Evolutionary conservation across 1,284 basidiomycete species (phyloP).

Genomic region (Cutaneotrichosporon sp.): DNA sequence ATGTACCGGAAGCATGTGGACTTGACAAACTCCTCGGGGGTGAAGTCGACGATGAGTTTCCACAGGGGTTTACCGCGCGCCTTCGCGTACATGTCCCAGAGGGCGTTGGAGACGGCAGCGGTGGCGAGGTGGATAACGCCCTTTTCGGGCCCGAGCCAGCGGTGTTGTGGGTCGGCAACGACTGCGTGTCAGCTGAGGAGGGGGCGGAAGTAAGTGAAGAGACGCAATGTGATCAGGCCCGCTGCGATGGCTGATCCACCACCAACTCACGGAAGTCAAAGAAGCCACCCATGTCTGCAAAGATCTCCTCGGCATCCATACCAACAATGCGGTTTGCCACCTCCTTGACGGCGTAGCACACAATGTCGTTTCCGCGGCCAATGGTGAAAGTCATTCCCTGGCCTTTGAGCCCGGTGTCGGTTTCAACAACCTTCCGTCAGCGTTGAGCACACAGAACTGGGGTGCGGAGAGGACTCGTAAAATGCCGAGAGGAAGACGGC

Average conservation of each 20-base stretch:
- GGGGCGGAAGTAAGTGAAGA: too few relatives aligned
- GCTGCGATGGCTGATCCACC: too few relatives aligned
- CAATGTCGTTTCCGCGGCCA: conserved; percentile 89
- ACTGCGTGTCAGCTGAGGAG: conserved; percentile 46
- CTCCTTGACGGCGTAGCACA: conserved; percentile 71
- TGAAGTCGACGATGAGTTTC: conserved; percentile 56
- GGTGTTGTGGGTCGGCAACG: conserved; percentile 76
- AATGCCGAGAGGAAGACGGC: too few relatives aligned
- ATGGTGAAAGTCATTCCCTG: conserved; percentile 98
- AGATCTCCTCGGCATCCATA: conserved; percentile 75
- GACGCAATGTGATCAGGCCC: too few relatives aligned
- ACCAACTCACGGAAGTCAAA: conserved; percentile 44
- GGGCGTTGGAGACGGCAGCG: conserved; percentile 54
- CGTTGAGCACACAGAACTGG: too few relatives aligned
- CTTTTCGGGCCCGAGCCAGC: conserved; percentile 63
- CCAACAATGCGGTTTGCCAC: conserved; percentile 75
- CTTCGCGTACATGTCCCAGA: conserved; percentile 54
- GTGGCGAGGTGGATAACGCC: conserved; percentile 56
- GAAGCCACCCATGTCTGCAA: conserved; percentile 72
- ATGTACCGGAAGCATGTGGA: conserved; percentile 87
- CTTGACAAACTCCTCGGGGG: conserved; percentile 73
- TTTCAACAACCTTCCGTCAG: conserved; percentile 52
- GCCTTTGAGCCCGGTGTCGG: conserved; percentile 63
- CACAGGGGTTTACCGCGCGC: conserved; percentile 54
- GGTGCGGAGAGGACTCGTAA: too few relatives aligned